Evolutionary conservation across 2,329 filamentous ascomycete species (phyloP).

Genomic region (Hypocreales sp.): DNA sequence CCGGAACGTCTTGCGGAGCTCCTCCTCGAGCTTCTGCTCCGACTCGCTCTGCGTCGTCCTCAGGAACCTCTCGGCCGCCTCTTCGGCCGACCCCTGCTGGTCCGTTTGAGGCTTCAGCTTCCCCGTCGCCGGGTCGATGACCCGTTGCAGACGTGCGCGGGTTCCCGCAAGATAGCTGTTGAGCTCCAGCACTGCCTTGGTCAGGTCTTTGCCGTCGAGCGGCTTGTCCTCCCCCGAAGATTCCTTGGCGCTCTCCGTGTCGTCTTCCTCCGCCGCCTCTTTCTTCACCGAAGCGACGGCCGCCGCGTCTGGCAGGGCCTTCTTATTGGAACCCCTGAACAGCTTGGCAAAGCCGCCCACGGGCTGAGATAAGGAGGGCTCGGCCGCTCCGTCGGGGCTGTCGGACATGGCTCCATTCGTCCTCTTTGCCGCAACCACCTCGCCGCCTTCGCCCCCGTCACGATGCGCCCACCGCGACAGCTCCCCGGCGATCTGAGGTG

Average conservation of each 20-base stretch:
- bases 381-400: constrained; percentile 11
- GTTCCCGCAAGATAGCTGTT: constrained; percentile 82
- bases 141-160: constrained; percentile 47
- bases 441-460: constrained; percentile 27
- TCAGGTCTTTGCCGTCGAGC: constrained; percentile 70
- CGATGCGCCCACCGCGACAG: constrained; percentile 41
- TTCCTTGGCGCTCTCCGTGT: constrained; percentile 36
- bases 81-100: constrained; percentile 27
- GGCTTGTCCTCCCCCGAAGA: constrained; percentile 28
- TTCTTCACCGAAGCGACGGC: constrained; percentile 46
- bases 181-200: constrained; percentile 64
- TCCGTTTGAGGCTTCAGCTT: constrained; percentile 38
- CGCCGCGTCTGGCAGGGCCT: constrained; percentile 33
- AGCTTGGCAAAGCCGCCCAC: constrained; percentile 37
- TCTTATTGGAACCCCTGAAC: constrained; percentile 31
- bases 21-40: constrained; percentile 49
- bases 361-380: constrained; percentile 20
- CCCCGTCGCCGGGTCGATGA: constrained; percentile 46
- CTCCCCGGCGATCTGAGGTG: constrained; percentile 68
- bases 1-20: constrained; percentile 61
- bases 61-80: constrained; percentile 40
- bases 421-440: constrained; percentile 16
- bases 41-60: constrained; percentile 28
- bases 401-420: constrained; percentile 11
- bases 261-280: constrained; percentile 33